Base-by-base conservation (phyloP, 2,329 filamentous ascomycete genomes). In the Bimuria novae-zelandiae region DNA sequence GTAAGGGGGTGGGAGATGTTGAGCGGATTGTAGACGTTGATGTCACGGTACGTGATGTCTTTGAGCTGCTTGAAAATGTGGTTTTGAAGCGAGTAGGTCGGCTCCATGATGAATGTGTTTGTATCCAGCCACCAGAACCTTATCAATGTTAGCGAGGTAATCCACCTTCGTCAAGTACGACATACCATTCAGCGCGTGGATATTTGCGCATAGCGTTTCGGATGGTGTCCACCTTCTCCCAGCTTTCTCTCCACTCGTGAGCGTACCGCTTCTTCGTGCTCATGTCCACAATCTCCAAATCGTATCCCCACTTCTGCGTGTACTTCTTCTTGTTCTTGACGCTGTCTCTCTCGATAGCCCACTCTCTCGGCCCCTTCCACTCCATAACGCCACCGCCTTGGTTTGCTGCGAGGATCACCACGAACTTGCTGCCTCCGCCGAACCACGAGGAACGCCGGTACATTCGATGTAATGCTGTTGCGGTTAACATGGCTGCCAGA, bases 71-170 rank as follows among this genome's bases (percentile, higher is more conserved):
- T 85, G 81, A 99, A 97, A 64, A 99, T 85, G 74, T 99, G 93
- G 37, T 83, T 81, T 72, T 97, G 92, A 17, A 99, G 82, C 8
- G 93, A 96, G 74, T 92, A 90, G 17, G 85, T 87, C 3, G 92
- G 91, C 71, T 99, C 94, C 94, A 99, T 99, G 73, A 99, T 88
- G 76, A 93, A 95, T 3, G 94, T 99, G 77, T 96, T 96, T 33
- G 97, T 84, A 74, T 99, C 94, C 52, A 99, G 82, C 93, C 94
- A 99, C 94, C 94, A 99, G 68, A 99, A 94, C 92, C 92, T 96
- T 70, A n/a, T 48, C n/a, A 6, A 4, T 41, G 55, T 76, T 66
- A 78, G 63, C 49, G 29, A 49, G 12, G 39, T 17, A 19, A 35
- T 36, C n/a, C 21, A 21, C 17, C 3, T 25, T 21, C 6, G 14